Conservation (phyloP, 2,329 filamentous ascomycete species). For the Botrytis aclada region DNA sequence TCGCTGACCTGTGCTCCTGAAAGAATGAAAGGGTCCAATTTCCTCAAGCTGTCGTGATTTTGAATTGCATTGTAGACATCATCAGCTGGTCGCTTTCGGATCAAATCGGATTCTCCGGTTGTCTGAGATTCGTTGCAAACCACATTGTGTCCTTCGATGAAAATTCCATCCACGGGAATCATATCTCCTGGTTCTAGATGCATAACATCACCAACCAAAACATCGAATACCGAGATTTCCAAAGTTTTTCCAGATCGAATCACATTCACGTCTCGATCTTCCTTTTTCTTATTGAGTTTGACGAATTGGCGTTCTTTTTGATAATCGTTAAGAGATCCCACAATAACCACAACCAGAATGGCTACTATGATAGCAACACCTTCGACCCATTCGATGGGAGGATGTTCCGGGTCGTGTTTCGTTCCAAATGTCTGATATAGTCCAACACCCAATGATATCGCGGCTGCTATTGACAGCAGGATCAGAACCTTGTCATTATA, state of each 20-base stretch:
- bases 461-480: constrained; percentile 65
- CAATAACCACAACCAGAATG: constrained; percentile 71
- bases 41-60: constrained; percentile 56
- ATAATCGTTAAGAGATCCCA: constrained; percentile 77
- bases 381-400: constrained; percentile 74
- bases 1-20: constrained; percentile 76
- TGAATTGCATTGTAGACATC: constrained; percentile 64
- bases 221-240: constrained; percentile 67
- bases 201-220: constrained; percentile 72
- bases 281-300: constrained; percentile 76
- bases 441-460: constrained; percentile 71
- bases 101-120: constrained; percentile 71
- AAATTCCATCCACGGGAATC: constrained; percentile 69
- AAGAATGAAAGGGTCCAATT: constrained; percentile 76
- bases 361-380: constrained; percentile 76
- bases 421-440: constrained; percentile 68
- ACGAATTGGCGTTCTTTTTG: constrained; percentile 80
- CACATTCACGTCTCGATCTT: constrained; percentile 70
- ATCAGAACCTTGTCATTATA: constrained; percentile 81
- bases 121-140: constrained; percentile 73
- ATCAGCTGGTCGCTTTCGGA: constrained; percentile 63
- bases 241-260: constrained; percentile 69
- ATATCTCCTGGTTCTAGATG: constrained; percentile 71
- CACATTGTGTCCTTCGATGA: constrained; percentile 62
- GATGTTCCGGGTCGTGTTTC: constrained; percentile 44